Base-by-base conservation (phyloP, 257 asterid species). In the Eustoma russellianum region DNA sequence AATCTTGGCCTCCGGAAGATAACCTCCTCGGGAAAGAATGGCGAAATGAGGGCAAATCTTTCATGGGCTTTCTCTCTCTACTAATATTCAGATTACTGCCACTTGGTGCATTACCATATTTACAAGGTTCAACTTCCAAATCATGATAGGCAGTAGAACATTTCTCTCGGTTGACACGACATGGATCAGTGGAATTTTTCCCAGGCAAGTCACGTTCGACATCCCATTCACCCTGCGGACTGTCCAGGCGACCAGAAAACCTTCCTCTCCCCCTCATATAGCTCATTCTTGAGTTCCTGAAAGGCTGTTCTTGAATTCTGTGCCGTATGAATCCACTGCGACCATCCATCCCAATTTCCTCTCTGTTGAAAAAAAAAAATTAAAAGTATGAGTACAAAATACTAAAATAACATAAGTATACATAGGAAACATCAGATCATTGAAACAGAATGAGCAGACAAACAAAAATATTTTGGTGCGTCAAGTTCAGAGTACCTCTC, bases 221-320 rank as follows among this genome's bases (percentile, higher is more conserved):
- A 68, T 76, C 71, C 94, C 96, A 83, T 10, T 83, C 90, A 60
- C 76, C 34, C 33, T 67, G 85, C 5, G 64, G 54, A 50, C 71
- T 57, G 61, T 73, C 88, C 57, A 76, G 66, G 46, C 86, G 76
- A 43, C 80, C 80, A 1, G 79, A 68, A 11, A 59, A 70, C 73
- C 88, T 80, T 35, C 96, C 97, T 68, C 79, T 82, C 67, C 90
- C 94, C 58, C 65, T 71, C 59, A 70, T 70, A 76, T 81, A 86
- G 64, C 52, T 67, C 16, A 64, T 77, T 59, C 86, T 71, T 49
- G 91, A 66, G 67, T 71, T 74, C 71, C 93, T 77, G 52, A 68
- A 60, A 7, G 94, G 57, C 55, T 69, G 83, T 58, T 80, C 85
- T 24, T 73, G 77, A 55, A 50, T 52, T 73, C 86, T 73, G 34